Base-by-base conservation (phyloP, 805 yeast genomes). In the Candida takata region DNA sequence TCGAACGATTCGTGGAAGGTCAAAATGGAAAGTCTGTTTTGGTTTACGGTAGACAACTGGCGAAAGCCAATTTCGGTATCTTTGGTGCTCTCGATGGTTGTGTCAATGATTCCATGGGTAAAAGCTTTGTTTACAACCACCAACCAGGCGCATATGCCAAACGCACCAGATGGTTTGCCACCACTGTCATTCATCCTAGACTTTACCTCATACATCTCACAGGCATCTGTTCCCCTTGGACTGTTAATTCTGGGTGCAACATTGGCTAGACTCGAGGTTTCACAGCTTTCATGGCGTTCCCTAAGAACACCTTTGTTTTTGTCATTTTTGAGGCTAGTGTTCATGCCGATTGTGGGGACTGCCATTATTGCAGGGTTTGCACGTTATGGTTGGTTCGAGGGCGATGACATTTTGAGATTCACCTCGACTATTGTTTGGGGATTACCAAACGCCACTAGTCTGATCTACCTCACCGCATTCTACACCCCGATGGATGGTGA, bases 221-320 rank as follows among this genome's bases (percentile, higher is more conserved):
- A 78, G 3, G 95, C 97, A 0, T 78, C 85, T 29, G 97, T 90
- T 24, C 97, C 97, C 3, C 62, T 86, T 37, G 98, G 97, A 5
- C 65, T 90, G 40, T 57, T 86, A 34, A 55, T 92, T 33, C 59
- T 92, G 18, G 98, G 98, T 2, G 95, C 90, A 4, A 87, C 96
- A 6, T 75, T 90, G 31, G 83, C 96, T 2, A 64, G 96, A 34
- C 67, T 90, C 31, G 62, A 73, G 39, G 62, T 86, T 25, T 71
- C 69, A 11, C 69, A n/a, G 55, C 66, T 15, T 63, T 88, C 54
- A 35, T 24, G 33, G 14, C 35, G 41, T n/a, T 44, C 40, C 21
- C 41, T 52, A 44, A 21, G 39, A 3, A 73, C 90, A 0, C 82
- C 90, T 1, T 52, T 76, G 4, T 58, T 69, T 19, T 55, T 87